Evolutionary conservation across 2,329 filamentous ascomycete genomes (phyloP), one percentile per base, ranked within the genome.

Genomic region (Botryosphaeria dothidea): DNA sequence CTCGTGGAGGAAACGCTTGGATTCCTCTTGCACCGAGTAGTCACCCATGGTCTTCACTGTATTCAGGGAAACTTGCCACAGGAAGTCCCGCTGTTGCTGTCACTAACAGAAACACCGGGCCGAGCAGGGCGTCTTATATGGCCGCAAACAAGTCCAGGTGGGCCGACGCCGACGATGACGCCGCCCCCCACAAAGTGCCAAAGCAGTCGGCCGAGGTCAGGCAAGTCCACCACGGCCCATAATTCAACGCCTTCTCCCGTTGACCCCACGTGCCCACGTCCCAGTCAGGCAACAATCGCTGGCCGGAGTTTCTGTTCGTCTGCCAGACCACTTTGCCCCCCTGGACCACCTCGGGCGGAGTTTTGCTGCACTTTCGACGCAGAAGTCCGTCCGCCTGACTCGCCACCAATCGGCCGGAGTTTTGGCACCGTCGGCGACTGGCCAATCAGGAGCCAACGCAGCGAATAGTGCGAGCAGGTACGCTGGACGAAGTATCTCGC

Each of bases 11-110:
- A 65, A 60, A 25, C 63, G 63, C 15, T 51, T 17, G 2, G 54
- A 15, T 27, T 65, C 63, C 17, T 29, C 56, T 21, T 65, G 63
- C 3, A 65, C 63, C 2, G 43, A 51, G 54, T 65, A 65, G 63
- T 41, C 34, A 15, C 38, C 34, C 63, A 58, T 45, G 15, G 46
- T 17, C 2, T 21, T 2, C 3, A 17, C n/a, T 15, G 57, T 8
- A 7, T 1, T 11, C 6, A 6, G 31, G 13, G 31, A 34, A 34
- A 34, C 7, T 34, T 25, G 34, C 25, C 4, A n/a, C 13, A 27
- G 2, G 11, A 6, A 6, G 21, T 27, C 8, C 21, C 27, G 7
- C n/a, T 29, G 9, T 38, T 38, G 15, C 9, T 52, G 2, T 34
- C 4, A 5, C 1, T 21, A 0, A 48, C 19, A 1, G 41, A 45